Percentiles rank a stretch among this genome's conserved stretches.
Evolutionary conservation across 345 rosid species (phyloP).

Genomic region (Syzygium jambos): DNA sequence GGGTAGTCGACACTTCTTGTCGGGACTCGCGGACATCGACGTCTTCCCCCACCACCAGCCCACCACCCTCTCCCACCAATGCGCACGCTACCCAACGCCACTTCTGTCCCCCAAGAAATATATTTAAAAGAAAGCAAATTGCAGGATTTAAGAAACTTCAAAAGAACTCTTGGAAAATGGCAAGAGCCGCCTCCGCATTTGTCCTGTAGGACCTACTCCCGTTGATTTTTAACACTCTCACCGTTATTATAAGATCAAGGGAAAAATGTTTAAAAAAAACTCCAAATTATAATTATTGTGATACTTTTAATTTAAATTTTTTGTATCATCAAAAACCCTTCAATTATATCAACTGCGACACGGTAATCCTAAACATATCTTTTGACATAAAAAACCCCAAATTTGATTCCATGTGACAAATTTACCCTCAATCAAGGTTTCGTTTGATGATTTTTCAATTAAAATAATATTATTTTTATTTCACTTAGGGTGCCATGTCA

Average conservation of each 20-base stretch:
- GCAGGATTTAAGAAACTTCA: background rate
- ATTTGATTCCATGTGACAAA: no score
- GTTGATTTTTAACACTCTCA: background rate
- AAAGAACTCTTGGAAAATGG: background rate
- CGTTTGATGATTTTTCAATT: no score
- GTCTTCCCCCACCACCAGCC: constrained; percentile 3
- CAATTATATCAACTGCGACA: no score
- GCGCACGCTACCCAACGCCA: background rate
- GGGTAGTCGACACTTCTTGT: constrained; percentile 5
- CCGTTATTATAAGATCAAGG: background rate
- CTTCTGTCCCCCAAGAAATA: background rate
- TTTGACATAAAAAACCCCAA: no score
- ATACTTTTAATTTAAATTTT: no score
- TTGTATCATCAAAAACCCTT: no score
- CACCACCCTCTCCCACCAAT: background rate
- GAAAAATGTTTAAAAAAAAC: no score
- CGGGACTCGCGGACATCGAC: constrained; percentile 28
- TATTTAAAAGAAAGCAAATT: background rate
- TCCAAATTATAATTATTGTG: no score
- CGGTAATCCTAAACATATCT: no score
- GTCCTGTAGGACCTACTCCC: background rate
- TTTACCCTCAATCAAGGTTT: no score
- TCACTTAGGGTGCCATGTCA: no score
- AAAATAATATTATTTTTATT: no score
- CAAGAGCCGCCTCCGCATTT: background rate